Evolutionary conservation across 2,329 filamentous ascomycete genomes (phyloP), one percentile per base, ranked within the genome.

Genomic region (Fusarium sp.): DNA sequence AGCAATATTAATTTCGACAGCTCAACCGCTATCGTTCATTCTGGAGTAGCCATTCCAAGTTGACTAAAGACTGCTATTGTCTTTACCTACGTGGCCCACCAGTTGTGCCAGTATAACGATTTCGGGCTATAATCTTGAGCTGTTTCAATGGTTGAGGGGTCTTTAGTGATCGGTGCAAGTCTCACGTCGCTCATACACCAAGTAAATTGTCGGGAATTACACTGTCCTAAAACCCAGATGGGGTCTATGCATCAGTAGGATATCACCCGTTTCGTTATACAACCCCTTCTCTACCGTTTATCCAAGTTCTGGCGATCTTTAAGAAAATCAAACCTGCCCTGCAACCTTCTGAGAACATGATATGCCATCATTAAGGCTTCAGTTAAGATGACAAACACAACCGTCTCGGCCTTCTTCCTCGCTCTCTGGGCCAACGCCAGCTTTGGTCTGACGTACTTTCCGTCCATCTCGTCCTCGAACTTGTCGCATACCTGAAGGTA

Each of bases 401-500:
- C 53, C n/a, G 69, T 48, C 20, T 52, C 68, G 18, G 71, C 61
- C 3, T 63, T 52, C 6, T 62, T 58, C 15, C 51, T 53, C 17
- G 70, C 50, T 37, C 54, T 59, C 39, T 62, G 36, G 8, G 67
- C 17, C 15, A 75, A 29, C 7, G 66, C 48, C 20, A 46, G 52
- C 31, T 50, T 33, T 33, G 56, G 50, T 37, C 48, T 54, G 33
- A 52, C 37, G 15, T 60, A 17, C 53, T 62, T 71, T 6, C 72
- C 76, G 36, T 78, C 77, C 42, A 74, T 61, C 61, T 79, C 77
- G 40, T 79, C 74, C 65, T 79, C 77, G 50, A 67, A 76, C 41
- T 78, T 71, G 45, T 82, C 73, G 64, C 86, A 88, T 3, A 93
- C 84, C 42, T 90, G 85, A 23, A 89, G 75, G 73, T 89, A 95